Percentiles rank a stretch among this genome's conserved stretches.
Evolutionary conservation across 306 rosid genomes (phyloP).

Genomic region (Herpetospermum pedunculosum): DNA sequence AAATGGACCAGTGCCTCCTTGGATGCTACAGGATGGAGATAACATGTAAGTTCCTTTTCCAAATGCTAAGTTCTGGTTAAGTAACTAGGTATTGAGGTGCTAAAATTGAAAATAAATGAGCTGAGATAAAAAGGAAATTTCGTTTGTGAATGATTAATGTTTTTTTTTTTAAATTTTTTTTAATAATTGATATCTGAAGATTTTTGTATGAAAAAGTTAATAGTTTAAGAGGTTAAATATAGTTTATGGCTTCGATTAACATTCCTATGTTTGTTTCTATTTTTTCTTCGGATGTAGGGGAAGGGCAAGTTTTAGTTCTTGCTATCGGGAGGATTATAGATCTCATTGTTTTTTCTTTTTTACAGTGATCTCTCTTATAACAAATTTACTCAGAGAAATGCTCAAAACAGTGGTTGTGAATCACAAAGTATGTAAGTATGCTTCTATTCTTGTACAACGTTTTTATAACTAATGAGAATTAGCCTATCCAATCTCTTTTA

Average conservation of each 20-base stretch:
- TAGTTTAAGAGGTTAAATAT: neutral
- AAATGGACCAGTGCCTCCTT: conserved; percentile 23
- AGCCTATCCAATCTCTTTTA: neutral
- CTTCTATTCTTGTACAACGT: neutral
- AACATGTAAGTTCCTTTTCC: conserved; percentile 19
- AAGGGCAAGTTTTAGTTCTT: neutral
- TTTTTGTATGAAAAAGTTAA: too few relatives aligned
- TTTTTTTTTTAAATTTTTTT: neutral
- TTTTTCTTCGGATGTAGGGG: neutral
- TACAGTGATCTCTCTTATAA: conserved; percentile 50
- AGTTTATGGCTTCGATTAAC: neutral
- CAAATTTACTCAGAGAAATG: conserved; percentile 17
- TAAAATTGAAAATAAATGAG: neutral
- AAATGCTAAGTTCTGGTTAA: neutral
- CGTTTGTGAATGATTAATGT: neutral
- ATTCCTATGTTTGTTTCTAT: neutral
- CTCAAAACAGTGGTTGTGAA: neutral
- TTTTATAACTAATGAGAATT: neutral
- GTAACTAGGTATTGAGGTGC: neutral
- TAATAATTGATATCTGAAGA: neutral
- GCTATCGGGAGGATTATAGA: neutral
- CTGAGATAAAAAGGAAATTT: neutral
- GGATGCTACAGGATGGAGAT: conserved; percentile 10
- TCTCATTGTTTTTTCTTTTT: neutral
- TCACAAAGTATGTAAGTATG: conserved; percentile 1